These are phyloP conservation scores for Bocquillonia castaneifolia DNA, from an alignment of 441 rosid species.

Conservation along the genomic window DNA sequence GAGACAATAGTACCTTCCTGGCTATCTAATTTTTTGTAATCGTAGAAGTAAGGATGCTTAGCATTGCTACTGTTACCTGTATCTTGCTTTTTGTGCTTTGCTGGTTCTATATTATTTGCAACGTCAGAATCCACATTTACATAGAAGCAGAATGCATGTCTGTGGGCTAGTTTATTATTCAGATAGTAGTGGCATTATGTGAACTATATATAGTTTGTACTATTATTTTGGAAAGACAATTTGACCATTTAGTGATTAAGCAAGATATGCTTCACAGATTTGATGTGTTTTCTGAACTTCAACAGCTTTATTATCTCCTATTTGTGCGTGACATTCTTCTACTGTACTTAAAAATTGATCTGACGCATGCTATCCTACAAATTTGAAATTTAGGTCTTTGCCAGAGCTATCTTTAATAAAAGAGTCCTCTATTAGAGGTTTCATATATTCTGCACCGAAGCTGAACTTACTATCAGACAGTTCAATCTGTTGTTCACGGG, in stretches of 20 bases:
- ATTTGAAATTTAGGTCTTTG: slow-evolving; percentile 48
- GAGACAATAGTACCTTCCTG: not conserved
- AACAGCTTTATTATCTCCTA: not conserved
- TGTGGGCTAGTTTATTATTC: too few relatives aligned
- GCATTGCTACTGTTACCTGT: too few relatives aligned
- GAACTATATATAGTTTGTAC: too few relatives aligned
- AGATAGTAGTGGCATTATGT: not conserved
- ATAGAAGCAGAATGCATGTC: too few relatives aligned
- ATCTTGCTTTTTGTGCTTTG: too few relatives aligned
- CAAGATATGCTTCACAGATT: not conserved
- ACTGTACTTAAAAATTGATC: not conserved
- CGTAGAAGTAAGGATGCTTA: not conserved
- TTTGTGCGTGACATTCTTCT: not conserved
- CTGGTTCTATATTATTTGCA: too few relatives aligned
- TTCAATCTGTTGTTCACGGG: slow-evolving; percentile 56
- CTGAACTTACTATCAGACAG: slow-evolving; percentile 42
- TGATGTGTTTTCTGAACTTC: not conserved
- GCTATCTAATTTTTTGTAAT: not conserved
- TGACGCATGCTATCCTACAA: slow-evolving; percentile 13
- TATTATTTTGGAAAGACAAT: too few relatives aligned
- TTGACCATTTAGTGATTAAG: not conserved
- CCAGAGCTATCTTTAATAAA: slow-evolving; percentile 68
- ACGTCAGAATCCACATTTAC: too few relatives aligned
- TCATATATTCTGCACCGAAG: slow-evolving; percentile 43
- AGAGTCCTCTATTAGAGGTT: slow-evolving; percentile 65